These are phyloP conservation scores for Theobroma cacao DNA, from an alignment of 345 rosid species.

Conservation along the genomic window DNA sequence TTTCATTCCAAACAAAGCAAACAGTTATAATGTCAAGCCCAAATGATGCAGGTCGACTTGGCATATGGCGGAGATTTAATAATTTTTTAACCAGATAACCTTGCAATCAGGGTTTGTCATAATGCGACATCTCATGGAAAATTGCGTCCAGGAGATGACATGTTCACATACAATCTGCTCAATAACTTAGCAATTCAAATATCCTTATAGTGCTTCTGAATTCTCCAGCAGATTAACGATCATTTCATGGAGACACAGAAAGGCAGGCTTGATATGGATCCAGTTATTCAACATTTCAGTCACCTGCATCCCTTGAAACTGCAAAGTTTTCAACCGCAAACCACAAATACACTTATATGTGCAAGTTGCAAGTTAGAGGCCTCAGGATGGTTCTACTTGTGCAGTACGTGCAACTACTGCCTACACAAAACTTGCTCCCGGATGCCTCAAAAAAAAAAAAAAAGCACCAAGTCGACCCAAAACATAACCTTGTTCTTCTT, in stretches of 20 bases:
- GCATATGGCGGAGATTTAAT: background rate
- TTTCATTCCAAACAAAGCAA: background rate
- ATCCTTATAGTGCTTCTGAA: background rate
- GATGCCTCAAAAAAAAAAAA: background rate
- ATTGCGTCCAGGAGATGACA: background rate
- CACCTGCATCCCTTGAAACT: conserved; percentile 8
- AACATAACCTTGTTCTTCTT: conserved; percentile 2
- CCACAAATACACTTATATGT: background rate
- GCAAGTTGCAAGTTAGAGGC: conserved; percentile 3
- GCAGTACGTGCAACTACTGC: background rate
- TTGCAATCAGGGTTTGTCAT: background rate
- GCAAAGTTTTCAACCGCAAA: background rate
- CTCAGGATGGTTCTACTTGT: background rate
- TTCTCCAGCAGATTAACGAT: background rate
- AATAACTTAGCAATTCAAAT: background rate
- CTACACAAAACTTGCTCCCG: background rate
- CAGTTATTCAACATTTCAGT: conserved; percentile 1
- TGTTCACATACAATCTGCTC: background rate
- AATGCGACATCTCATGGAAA: background rate
- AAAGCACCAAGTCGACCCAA: background rate
- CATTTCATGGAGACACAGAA: background rate
- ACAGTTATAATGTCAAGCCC: background rate
- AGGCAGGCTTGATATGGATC: background rate
- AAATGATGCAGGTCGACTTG: background rate
- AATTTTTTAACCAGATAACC: background rate